These are phyloP conservation scores for Globisporangium recalcitrans DNA, from an alignment of 352 stramenopile genomes.

Conservation along the genomic window DNA sequence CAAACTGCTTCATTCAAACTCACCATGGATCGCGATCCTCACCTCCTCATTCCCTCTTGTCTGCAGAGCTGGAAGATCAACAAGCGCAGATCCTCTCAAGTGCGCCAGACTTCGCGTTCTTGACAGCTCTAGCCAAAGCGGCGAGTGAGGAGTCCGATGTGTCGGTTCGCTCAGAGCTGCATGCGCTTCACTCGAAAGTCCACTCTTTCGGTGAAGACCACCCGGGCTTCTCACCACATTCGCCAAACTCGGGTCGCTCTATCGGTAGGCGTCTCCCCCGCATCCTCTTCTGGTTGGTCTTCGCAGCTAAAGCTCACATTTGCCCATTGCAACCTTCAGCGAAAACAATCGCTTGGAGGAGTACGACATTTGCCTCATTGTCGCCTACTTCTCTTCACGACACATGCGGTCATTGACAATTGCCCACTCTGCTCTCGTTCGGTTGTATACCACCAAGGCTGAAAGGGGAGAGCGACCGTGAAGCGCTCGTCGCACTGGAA, in stretches of 20 bases:
- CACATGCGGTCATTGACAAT: too few relatives aligned
- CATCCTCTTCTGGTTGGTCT: background rate
- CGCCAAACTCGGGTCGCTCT: conserved; percentile 37
- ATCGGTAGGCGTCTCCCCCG: conserved; percentile 17
- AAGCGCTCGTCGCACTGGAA: conserved; percentile 34
- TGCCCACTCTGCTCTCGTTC: background rate
- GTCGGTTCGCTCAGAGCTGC: conserved; percentile 37
- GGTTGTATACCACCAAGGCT: conserved; percentile 18
- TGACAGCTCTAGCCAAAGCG: conserved; percentile 1
- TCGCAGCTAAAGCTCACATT: background rate
- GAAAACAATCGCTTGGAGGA: conserved; percentile 19
- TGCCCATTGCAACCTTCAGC: conserved; percentile 3
- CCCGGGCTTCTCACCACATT: conserved; percentile 29
- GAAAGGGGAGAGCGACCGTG: conserved; percentile 29
- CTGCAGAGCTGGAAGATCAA: conserved; percentile 27
- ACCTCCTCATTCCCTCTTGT: background rate
- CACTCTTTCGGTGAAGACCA: conserved; percentile 29
- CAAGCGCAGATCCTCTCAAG: conserved; percentile 14
- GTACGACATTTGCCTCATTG: conserved; percentile 17
- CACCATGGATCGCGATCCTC: background rate
- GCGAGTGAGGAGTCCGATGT: conserved; percentile 26
- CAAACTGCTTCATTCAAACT: background rate
- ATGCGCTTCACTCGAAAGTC: conserved; percentile 48
- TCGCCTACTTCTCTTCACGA: too few relatives aligned
- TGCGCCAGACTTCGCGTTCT: background rate